phyloP scores from a whole-genome alignment of 352 stramenopile genomes.

The Globisporangium carolinianum region DNA sequence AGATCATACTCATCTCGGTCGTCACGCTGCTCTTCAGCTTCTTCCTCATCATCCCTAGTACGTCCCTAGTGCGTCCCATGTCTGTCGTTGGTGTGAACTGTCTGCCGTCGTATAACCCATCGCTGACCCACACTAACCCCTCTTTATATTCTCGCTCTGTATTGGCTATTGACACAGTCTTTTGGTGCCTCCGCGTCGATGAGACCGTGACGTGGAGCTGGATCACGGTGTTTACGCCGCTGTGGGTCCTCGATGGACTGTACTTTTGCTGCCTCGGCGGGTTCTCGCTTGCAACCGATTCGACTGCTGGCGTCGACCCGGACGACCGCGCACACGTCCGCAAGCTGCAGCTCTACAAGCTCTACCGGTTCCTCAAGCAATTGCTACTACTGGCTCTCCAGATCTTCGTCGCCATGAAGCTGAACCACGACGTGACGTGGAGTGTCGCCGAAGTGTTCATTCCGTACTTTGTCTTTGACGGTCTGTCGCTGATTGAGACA shows the following conservation, averaged over 20 bases:
- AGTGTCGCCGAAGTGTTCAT: slow-evolving; percentile 56
- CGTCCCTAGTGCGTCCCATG: neutral
- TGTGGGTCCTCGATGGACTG: slow-evolving; percentile 71
- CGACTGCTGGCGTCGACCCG: slow-evolving; percentile 35
- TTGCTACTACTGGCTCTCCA: slow-evolving; percentile 70
- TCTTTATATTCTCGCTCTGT: too few relatives aligned
- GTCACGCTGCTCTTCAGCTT: slow-evolving; percentile 78
- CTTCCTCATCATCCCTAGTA: slow-evolving; percentile 81
- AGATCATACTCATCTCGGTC: slow-evolving; percentile 59
- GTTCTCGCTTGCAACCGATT: slow-evolving; percentile 29
- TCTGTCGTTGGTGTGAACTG: slow-evolving; percentile 7
- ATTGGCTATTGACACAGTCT: slow-evolving; percentile 28
- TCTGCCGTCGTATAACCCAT: too few relatives aligned
- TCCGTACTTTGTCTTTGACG: slow-evolving; percentile 78
- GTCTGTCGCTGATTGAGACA: slow-evolving; percentile 61
- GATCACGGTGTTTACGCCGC: slow-evolving; percentile 70
- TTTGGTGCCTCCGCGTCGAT: slow-evolving; percentile 79
- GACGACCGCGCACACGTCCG: slow-evolving; percentile 41
- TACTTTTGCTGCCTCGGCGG: slow-evolving; percentile 77
- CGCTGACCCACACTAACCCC: too few relatives aligned
- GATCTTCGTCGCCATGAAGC: slow-evolving; percentile 77
- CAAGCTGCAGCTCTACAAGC: slow-evolving; percentile 47
- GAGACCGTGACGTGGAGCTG: slow-evolving; percentile 70
- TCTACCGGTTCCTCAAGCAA: slow-evolving; percentile 81
- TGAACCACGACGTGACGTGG: slow-evolving; percentile 67